A percentile compares a stretch with the other conserved stretches of the same genome.
These are phyloP conservation scores for Tilletia setariae DNA, from an alignment of 1,284 basidiomycete genomes.

Conservation along the genomic window DNA sequence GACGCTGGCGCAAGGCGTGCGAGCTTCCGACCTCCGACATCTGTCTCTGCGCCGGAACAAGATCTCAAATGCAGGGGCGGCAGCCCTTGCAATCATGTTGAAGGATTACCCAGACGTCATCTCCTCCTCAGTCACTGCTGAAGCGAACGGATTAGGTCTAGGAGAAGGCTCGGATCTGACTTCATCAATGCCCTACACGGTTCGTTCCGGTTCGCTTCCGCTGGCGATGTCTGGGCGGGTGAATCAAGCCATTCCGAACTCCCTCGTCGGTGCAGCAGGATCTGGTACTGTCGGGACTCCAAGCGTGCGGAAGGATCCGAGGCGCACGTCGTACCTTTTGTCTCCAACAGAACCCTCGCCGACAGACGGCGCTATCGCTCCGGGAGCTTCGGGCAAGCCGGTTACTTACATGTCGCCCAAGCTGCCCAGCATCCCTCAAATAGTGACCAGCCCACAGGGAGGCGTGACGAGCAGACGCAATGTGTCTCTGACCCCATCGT, in stretches of 20 bases:
- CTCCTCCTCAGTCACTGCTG: neutral
- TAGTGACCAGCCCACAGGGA: constrained; percentile 41
- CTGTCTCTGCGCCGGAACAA: constrained; percentile 47
- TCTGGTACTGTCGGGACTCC: neutral
- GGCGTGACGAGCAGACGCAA: constrained; percentile 38
- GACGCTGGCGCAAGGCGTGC: constrained; percentile 41
- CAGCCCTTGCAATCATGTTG: constrained; percentile 38
- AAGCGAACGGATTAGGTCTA: neutral
- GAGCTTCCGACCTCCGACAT: constrained; percentile 45
- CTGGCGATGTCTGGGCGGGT: neutral
- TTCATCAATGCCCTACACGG: neutral
- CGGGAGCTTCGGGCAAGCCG: neutral
- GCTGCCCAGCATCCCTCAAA: constrained; percentile 39
- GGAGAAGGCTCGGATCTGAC: neutral
- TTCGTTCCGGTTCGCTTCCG: neutral
- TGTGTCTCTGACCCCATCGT: too few species aligned
- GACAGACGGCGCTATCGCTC: neutral
- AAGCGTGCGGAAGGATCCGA: neutral
- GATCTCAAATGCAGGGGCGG: constrained; percentile 32
- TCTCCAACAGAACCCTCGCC: constrained; percentile 8
- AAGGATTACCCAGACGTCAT: constrained; percentile 38
- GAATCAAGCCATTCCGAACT: neutral
- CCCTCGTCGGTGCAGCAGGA: too few species aligned
- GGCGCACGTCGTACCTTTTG: constrained; percentile 6
- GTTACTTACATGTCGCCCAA: constrained; percentile 25